phyloP scores from a whole-genome alignment of 768 basidiomycete genomes.

The Agaricus blazei region DNA sequence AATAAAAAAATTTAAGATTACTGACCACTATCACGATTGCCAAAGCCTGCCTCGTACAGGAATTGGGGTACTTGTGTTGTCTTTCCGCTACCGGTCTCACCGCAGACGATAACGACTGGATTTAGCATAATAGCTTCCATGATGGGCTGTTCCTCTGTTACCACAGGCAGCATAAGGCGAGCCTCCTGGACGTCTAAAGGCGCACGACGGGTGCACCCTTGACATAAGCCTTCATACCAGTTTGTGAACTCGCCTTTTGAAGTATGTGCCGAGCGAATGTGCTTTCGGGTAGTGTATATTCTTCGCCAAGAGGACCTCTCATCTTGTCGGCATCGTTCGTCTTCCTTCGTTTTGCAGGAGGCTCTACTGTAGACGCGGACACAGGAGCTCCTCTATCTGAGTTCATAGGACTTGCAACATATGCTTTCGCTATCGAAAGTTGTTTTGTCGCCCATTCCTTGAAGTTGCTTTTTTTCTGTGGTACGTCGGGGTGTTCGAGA shows the following conservation, averaged over 20 bases:
- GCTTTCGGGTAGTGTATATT: conserved; percentile 60
- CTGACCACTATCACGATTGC: conserved; percentile 72
- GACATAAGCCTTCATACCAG: conserved; percentile 17
- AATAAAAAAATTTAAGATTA: not conserved
- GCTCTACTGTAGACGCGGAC: conserved; percentile 12
- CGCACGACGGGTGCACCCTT: conserved; percentile 57
- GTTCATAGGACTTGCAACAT: conserved; percentile 16
- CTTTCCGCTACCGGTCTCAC: conserved; percentile 98
- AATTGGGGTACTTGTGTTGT: conserved; percentile 99
- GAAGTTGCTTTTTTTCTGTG: conserved; percentile 52
- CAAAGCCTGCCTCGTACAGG: conserved; percentile 96
- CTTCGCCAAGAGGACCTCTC: conserved; percentile 79
- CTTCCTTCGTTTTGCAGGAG: conserved; percentile 46
- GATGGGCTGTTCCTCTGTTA: conserved; percentile 90
- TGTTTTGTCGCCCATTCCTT: conserved; percentile 90
- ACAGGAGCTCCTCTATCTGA: conserved; percentile 15
- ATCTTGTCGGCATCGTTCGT: conserved; percentile 33
- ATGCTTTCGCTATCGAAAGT: conserved; percentile 45
- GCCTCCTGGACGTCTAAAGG: conserved; percentile 67
- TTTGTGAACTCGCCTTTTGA: conserved; percentile 12
- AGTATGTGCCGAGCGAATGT: conserved; percentile 52
- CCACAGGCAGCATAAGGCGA: conserved; percentile 79
- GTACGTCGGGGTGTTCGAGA: conserved; percentile 18
- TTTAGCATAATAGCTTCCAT: conserved; percentile 89
- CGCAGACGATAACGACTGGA: conserved; percentile 76